These are phyloP conservation scores for Filobasidium floriforme DNA, from an alignment of 768 basidiomycete genomes.

Conservation along the genomic window DNA sequence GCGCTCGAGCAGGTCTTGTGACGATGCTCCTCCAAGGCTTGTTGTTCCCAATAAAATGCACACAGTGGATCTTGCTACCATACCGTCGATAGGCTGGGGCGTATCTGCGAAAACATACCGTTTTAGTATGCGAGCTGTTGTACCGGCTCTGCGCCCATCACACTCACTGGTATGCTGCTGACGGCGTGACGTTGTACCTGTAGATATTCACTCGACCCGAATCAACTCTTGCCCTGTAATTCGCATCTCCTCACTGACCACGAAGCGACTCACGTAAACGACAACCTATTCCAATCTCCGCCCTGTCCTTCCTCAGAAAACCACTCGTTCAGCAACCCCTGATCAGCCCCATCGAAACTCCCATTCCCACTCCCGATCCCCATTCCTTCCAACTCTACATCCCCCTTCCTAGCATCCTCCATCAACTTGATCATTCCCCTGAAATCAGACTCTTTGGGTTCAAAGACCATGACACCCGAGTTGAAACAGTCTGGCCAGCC, in stretches of 20 bases:
- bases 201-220: background rate
- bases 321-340: constrained; percentile 89
- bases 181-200: constrained; percentile 90
- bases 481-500: constrained; percentile 99
- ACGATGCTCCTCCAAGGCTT: constrained; percentile 85
- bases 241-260: background rate
- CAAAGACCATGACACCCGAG: constrained; percentile 84
- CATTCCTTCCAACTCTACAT: constrained; percentile 20
- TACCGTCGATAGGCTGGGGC: constrained; percentile 94
- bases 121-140: background rate
- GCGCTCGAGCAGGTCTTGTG: constrained; percentile 58
- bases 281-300: constrained; percentile 88
- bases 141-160: background rate
- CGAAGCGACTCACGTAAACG: constrained; percentile 58
- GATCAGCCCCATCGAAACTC: constrained; percentile 97
- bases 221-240: constrained; percentile 7
- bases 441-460: constrained; percentile 77
- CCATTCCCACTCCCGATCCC: constrained; percentile 51
- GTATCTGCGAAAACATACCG: too few species aligned
- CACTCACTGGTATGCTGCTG: constrained; percentile 88
- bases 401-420: constrained; percentile 47
- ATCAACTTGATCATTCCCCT: constrained; percentile 62
- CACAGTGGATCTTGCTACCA: constrained; percentile 71
- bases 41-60: constrained; percentile 91
- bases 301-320: constrained; percentile 51